phyloP scores from a whole-genome alignment of 2,329 filamentous ascomycete species.

The Neocatenulostroma microsporum region DNA sequence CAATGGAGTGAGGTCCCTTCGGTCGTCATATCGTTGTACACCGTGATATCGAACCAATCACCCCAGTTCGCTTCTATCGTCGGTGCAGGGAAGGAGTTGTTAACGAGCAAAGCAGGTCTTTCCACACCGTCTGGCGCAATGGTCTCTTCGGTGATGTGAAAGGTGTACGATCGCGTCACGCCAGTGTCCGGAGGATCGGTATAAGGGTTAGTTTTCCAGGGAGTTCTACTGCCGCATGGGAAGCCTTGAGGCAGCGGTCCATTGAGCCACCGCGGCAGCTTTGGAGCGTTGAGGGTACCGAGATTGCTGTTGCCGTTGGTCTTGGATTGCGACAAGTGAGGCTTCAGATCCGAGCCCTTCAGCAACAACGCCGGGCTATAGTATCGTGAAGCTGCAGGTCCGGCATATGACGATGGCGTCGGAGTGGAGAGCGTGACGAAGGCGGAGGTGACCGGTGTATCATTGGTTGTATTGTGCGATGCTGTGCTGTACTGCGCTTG shows the following conservation, averaged over 20 bases:
- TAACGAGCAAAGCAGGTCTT: slow-evolving; percentile 23
- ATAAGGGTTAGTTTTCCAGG: slow-evolving; percentile 23
- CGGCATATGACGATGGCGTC: slow-evolving; percentile 10
- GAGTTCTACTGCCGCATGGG: slow-evolving; percentile 23
- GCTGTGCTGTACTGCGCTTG: slow-evolving; percentile 8
- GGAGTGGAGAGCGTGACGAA: slow-evolving; percentile 4
- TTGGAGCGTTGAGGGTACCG: slow-evolving; percentile 19
- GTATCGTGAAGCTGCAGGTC: slow-evolving; percentile 10
- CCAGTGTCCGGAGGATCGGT: slow-evolving; percentile 26
- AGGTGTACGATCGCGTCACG: slow-evolving; percentile 28
- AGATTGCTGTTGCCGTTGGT: slow-evolving; percentile 23
- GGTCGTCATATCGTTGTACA: slow-evolving; percentile 28
- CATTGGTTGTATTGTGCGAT: slow-evolving; percentile 9
- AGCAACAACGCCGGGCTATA: slow-evolving; percentile 15
- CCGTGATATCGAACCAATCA: slow-evolving; percentile 29
- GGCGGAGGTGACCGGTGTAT: slow-evolving; percentile 8
- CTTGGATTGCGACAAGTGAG: slow-evolving; percentile 15
- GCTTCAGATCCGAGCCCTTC: slow-evolving; percentile 10
- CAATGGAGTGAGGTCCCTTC: slow-evolving; percentile 46
- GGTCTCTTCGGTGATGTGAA: slow-evolving; percentile 22
- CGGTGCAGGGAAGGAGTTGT: slow-evolving; percentile 29
- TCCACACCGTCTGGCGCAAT: slow-evolving; percentile 30
- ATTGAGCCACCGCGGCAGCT: slow-evolving; percentile 17
- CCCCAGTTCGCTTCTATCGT: slow-evolving; percentile 29
- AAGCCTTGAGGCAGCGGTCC: slow-evolving; percentile 16